Percentiles rank a stretch among this genome's conserved stretches.
Conservation (phyloP, 805 yeast genomes). For the Metschnikowia drakensbergensis region DNA sequence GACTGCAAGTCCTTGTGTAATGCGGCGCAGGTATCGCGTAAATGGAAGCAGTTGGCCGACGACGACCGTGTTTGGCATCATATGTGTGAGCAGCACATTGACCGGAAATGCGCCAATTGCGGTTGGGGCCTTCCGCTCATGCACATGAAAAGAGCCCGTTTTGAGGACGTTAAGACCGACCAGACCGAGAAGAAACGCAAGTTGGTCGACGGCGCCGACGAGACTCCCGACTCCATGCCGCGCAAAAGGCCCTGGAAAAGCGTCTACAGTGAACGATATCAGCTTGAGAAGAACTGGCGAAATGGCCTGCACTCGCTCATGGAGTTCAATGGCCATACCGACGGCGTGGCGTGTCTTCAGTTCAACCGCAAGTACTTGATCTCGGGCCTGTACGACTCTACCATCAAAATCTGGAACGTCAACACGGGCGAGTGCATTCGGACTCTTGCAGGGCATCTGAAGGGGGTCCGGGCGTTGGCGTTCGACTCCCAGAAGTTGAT, state of each 20-base stretch:
- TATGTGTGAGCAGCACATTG: conserved; percentile 97
- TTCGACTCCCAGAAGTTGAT: conserved; percentile 88
- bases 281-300: conserved; percentile 94
- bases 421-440: conserved; percentile 71
- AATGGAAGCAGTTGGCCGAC: conserved; percentile 88
- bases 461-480: conserved; percentile 79
- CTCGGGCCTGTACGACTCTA: conserved; percentile 90
- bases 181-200: background rate
- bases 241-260: conserved; percentile 85
- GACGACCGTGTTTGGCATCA: conserved; percentile 98
- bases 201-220: background rate
- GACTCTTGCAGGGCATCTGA: conserved; percentile 82
- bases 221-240: background rate
- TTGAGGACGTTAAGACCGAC: background rate
- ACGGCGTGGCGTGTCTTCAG: conserved; percentile 84
- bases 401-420: conserved; percentile 90
- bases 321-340: conserved; percentile 76
- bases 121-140: conserved; percentile 98
- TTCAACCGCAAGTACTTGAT: conserved; percentile 72
- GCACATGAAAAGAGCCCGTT: conserved; percentile 70
- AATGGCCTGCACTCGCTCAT: conserved; percentile 65
- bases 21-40: conserved; percentile 87
- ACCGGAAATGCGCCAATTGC: conserved; percentile 94
- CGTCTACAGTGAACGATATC: conserved; percentile 85
- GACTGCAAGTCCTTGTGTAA: conserved; percentile 92